These are phyloP conservation scores for Beta corolliflora DNA, from an alignment of 179 eudicot genomes.

Conservation along the genomic window DNA sequence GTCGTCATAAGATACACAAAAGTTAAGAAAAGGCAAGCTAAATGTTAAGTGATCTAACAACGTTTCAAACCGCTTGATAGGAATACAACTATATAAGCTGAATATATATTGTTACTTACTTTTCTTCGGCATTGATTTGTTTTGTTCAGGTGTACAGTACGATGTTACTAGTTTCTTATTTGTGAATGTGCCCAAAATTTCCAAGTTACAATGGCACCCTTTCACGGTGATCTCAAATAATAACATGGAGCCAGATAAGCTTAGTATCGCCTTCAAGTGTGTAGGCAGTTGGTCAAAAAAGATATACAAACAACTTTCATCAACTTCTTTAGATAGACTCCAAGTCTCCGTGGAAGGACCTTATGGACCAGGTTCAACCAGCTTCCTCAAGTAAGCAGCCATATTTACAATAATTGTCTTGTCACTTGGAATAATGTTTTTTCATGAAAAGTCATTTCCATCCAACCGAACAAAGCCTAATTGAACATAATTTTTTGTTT, in stretches of 20 bases:
- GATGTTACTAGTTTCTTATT: slow-evolving; percentile 63
- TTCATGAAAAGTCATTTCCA: too few relatives aligned
- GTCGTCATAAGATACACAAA: too few relatives aligned
- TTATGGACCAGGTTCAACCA: slow-evolving; percentile 61
- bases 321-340: slow-evolving; percentile 51
- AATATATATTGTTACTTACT: too few relatives aligned
- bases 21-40: too few relatives aligned
- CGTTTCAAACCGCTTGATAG: too few relatives aligned
- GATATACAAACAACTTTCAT: slow-evolving; percentile 47
- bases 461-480: too few relatives aligned
- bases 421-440: too few relatives aligned
- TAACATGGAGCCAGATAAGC: slow-evolving; percentile 52
- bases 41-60: too few relatives aligned
- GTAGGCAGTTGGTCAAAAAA: slow-evolving; percentile 71
- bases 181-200: slow-evolving; percentile 55
- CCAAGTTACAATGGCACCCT: slow-evolving; percentile 84
- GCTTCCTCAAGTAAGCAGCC: slow-evolving; percentile 58
- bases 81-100: too few relatives aligned
- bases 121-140: too few relatives aligned
- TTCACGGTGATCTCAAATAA: slow-evolving; percentile 67
- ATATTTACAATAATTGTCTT: too few relatives aligned
- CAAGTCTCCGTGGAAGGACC: slow-evolving; percentile 78
- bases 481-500: background rate
- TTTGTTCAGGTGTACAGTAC: slow-evolving; percentile 36
- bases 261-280: slow-evolving; percentile 55